Base-by-base conservation (phyloP, 2,329 filamentous ascomycete species). In the Ophiostoma tasmaniense region DNA sequence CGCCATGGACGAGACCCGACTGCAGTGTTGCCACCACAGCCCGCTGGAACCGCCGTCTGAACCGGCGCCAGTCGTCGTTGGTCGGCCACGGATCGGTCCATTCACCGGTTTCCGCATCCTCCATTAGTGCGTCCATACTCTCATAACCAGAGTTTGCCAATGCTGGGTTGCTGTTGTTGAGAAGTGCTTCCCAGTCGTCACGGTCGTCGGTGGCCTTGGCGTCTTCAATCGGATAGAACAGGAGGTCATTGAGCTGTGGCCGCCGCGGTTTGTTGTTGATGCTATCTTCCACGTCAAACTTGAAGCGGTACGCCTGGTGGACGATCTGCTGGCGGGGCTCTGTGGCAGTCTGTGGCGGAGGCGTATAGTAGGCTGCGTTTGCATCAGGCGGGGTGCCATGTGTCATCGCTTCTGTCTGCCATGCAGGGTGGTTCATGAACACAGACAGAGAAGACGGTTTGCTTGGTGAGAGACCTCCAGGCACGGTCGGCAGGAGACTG, bases 281-380 rank as follows among this genome's bases (percentile, higher is more conserved):
- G 74, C 80, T 81, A 70, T 78, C 77, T 69, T 82, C 81, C 67
- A 82, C 79, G 74, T 82, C 81, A 71, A 81, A 82, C 72, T 80
- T 80, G 76, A 79, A 82, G 69, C 80, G 78, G 73, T 81, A 82
- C 2, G 79, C 78, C 70, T 82, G 79, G 74, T 80, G 80, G 17
- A 81, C 75, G n/a, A 79, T 74, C 68, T 81, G 78, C 42, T 79
- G 78, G 25, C 75, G 74, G 39, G 59, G 66, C 33, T 52, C 66
- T 67, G 76, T 66, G 64, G 73, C 66, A 71, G 71, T 59, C 69
- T 71, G 50, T 62, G 71, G 61, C 50, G 67, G 22, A 7, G 33
- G 50, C 50, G 50, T 55, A 55, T 17, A 55, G 50, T 25, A 55
- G 17, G 6, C n/a, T 10, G 50, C 17, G 50, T 22, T 39, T 39